Evolutionary conservation across 2,329 filamentous ascomycete species (phyloP).

Genomic region (Pyricularia sp.): DNA sequence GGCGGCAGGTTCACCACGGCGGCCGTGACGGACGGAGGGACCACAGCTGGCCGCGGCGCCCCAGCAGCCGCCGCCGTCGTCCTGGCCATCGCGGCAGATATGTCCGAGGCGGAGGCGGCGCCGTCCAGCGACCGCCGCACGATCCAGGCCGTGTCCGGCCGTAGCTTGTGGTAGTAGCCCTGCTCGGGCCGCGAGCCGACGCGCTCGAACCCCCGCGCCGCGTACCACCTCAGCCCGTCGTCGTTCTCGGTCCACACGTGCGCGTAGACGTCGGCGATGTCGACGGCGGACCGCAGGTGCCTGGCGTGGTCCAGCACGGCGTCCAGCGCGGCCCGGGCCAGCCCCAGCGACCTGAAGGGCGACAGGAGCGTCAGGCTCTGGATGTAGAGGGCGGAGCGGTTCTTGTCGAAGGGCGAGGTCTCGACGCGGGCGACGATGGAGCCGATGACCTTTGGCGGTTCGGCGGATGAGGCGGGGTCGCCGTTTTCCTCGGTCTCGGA

Average conservation of each 20-base stretch:
- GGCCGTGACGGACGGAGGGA: not conserved
- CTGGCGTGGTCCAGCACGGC: constrained; percentile 34
- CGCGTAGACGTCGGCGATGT: constrained; percentile 42
- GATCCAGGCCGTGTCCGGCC: constrained; percentile 53
- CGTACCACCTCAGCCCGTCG: constrained; percentile 55
- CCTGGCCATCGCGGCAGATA: not conserved
- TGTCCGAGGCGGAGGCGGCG: constrained; percentile 10
- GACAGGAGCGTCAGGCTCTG: constrained; percentile 54
- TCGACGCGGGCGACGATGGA: constrained; percentile 56
- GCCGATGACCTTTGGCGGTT: constrained; percentile 41
- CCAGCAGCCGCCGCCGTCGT: not conserved
- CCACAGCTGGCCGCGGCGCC: not conserved
- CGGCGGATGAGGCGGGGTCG: constrained; percentile 1
- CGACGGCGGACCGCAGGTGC: constrained; percentile 19
- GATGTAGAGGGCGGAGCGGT: constrained; percentile 44
- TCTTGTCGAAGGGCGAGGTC: constrained; percentile 25
- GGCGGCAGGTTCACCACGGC: not conserved
- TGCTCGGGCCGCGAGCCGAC: constrained; percentile 34
- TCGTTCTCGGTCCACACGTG: constrained; percentile 62
- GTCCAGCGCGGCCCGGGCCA: constrained; percentile 48
- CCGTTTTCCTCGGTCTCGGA: constrained; percentile 27
- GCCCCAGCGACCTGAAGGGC: constrained; percentile 51
- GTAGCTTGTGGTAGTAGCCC: constrained; percentile 54
- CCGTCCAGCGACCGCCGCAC: constrained; percentile 30
- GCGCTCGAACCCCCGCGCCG: constrained; percentile 43